Evolutionary conservation across 2,329 filamentous ascomycete species (phyloP).

Genomic region (Paecilomyces niveus): DNA sequence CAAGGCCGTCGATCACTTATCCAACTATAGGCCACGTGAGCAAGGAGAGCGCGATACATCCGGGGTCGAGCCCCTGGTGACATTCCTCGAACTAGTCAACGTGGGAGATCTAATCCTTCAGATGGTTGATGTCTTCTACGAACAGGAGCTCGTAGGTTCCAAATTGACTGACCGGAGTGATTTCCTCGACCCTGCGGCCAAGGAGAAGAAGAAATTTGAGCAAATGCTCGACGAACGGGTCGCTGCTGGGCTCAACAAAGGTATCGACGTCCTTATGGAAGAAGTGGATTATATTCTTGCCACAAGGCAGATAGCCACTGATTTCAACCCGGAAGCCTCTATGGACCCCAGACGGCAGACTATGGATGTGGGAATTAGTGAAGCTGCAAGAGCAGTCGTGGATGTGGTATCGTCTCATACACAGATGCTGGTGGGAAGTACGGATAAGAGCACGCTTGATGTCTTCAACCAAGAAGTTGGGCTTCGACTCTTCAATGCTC

Average conservation of each 20-base stretch:
- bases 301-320: conserved; percentile 75
- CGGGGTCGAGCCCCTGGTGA: conserved; percentile 84
- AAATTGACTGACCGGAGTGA: conserved; percentile 87
- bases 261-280: conserved; percentile 96
- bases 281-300: conserved; percentile 94
- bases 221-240: conserved; percentile 97
- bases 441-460: conserved; percentile 95
- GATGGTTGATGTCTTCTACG: conserved; percentile 98
- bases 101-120: conserved; percentile 96
- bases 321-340: conserved; percentile 69
- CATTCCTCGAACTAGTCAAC: conserved; percentile 94
- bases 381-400: conserved; percentile 72
- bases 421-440: conserved; percentile 85
- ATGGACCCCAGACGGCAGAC: conserved; percentile 24
- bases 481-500: conserved; percentile 77
- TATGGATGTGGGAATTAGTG: conserved; percentile 57
- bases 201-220: conserved; percentile 97
- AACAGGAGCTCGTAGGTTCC: conserved; percentile 79
- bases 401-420: conserved; percentile 84
- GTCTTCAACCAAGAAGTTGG: conserved; percentile 98
- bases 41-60: conserved; percentile 54
- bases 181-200: conserved; percentile 82
- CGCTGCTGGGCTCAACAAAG: conserved; percentile 90
- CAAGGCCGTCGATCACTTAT: conserved; percentile 83
- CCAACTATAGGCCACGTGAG: conserved; percentile 82